Evolutionary conservation across 371 early-diverging fungal genomes (phyloP).

Genomic region (Mortierella sp.): DNA sequence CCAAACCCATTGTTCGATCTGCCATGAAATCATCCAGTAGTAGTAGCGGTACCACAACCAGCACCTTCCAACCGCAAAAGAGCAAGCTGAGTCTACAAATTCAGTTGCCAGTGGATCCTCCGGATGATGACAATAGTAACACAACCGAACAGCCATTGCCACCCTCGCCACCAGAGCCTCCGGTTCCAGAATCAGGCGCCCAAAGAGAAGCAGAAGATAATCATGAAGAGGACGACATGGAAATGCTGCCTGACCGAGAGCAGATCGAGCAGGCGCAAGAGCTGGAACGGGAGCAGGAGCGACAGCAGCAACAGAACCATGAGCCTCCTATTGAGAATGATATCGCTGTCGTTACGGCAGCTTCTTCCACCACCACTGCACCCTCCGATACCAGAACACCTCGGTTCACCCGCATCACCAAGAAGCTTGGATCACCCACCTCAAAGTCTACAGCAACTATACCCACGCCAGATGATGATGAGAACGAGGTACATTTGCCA

Average conservation of each 20-base stretch:
- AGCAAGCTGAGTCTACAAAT: slow-evolving; percentile 41
- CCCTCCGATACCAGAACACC: slow-evolving; percentile 18
- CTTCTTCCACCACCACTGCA: not conserved
- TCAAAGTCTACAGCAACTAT: slow-evolving; percentile 25
- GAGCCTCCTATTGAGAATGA: not conserved
- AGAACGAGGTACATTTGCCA: slow-evolving; percentile 12
- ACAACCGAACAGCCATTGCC: too few species aligned
- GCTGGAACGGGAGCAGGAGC: not conserved
- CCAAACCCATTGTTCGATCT: slow-evolving; percentile 26
- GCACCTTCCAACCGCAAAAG: slow-evolving; percentile 1
- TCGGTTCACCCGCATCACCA: slow-evolving; percentile 40
- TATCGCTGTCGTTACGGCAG: not conserved
- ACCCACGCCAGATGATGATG: slow-evolving; percentile 34
- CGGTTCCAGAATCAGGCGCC: not conserved
- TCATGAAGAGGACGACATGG: not conserved
- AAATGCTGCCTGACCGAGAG: not conserved
- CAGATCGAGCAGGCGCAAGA: slow-evolving; percentile 1
- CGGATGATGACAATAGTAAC: slow-evolving; percentile 18
- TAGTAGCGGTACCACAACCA: not conserved
- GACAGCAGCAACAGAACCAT: not conserved
- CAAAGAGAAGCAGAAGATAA: not conserved
- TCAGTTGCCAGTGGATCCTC: slow-evolving; percentile 31
- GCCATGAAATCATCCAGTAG: slow-evolving; percentile 29
- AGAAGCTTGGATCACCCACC: slow-evolving; percentile 13
- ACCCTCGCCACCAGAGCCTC: too few species aligned